Conservation (phyloP, 176 grass and related monocot species). For the Poa annua region DNA sequence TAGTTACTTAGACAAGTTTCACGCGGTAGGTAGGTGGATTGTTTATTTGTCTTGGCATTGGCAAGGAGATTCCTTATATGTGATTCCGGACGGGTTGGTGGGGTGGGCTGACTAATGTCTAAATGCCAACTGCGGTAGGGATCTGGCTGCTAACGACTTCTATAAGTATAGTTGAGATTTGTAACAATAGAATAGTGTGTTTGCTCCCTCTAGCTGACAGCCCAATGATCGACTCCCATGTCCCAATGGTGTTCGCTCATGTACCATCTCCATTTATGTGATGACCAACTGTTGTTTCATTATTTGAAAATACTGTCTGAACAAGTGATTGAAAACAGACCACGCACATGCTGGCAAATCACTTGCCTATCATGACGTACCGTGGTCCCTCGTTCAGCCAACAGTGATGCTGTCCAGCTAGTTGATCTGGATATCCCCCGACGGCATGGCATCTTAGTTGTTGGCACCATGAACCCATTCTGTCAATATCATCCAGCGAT, state of each 20-base stretch:
- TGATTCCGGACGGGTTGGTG: constrained; percentile 37
- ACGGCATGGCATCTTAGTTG: constrained; percentile 29
- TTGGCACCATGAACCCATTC: background rate
- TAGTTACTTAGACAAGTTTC: background rate
- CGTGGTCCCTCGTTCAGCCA: background rate
- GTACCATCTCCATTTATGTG: background rate
- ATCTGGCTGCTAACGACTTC: constrained; percentile 32
- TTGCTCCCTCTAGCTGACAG: background rate
- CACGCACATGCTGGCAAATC: constrained; percentile 32
- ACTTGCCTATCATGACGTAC: constrained; percentile 29
- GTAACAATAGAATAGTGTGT: background rate
- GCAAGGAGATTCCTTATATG: background rate
- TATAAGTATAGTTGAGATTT: background rate
- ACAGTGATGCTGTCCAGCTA: constrained; percentile 37
- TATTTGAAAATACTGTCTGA: constrained; percentile 26
- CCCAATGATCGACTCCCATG: background rate
- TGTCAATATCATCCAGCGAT: constrained; percentile 31
- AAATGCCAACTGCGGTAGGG: background rate
- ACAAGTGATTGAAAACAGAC: background rate
- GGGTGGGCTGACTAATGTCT: constrained; percentile 28
- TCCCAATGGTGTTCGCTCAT: background rate
- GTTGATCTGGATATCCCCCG: constrained; percentile 29
- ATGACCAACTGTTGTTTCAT: background rate
- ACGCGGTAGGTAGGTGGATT: constrained; percentile 22
- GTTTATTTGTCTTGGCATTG: constrained; percentile 28